A percentile compares a stretch with the other conserved stretches of the same genome.
Conservation (phyloP, 2,329 filamentous ascomycete species). For the Penicillium occitanis region DNA sequence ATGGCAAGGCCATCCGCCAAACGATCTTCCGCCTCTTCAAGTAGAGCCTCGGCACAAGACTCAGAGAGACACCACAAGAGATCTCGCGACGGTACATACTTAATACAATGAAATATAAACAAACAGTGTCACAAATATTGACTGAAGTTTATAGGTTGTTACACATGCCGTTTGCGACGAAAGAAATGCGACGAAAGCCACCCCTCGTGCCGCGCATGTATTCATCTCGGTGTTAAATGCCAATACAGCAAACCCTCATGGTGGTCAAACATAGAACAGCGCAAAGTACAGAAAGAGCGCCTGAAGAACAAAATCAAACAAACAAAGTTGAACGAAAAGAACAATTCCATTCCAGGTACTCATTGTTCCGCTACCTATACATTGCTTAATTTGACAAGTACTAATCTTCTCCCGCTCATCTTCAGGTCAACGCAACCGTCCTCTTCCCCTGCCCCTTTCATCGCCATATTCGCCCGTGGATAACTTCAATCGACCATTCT, state of each 20-base stretch:
- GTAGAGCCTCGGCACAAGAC: not conserved
- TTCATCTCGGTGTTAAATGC: too few species aligned
- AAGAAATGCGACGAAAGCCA: too few species aligned
- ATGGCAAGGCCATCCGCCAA: not conserved
- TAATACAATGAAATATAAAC: not conserved
- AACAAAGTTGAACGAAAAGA: slow-evolving; percentile 91
- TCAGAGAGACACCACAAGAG: not conserved
- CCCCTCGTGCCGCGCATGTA: too few species aligned
- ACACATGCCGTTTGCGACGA: too few species aligned
- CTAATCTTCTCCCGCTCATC: not conserved
- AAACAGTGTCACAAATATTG: not conserved
- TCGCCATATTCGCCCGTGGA: slow-evolving; percentile 2
- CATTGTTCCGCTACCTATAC: not conserved
- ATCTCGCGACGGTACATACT: not conserved
- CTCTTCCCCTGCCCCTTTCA: not conserved
- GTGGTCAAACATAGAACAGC: slow-evolving; percentile 92
- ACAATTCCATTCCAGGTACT: slow-evolving; percentile 50
- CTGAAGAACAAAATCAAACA: slow-evolving; percentile 98
- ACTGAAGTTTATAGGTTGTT: not conserved
- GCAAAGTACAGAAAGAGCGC: slow-evolving; percentile 83
- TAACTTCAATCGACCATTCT: not conserved
- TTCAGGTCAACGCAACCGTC: not conserved
- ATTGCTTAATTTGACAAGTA: not conserved
- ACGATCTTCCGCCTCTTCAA: not conserved
- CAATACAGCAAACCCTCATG: slow-evolving; percentile 48